A percentile compares a stretch with the other conserved stretches of the same genome.
phyloP scores from a whole-genome alignment of 148 eudicot species.

The Diospyros lotus region DNA sequence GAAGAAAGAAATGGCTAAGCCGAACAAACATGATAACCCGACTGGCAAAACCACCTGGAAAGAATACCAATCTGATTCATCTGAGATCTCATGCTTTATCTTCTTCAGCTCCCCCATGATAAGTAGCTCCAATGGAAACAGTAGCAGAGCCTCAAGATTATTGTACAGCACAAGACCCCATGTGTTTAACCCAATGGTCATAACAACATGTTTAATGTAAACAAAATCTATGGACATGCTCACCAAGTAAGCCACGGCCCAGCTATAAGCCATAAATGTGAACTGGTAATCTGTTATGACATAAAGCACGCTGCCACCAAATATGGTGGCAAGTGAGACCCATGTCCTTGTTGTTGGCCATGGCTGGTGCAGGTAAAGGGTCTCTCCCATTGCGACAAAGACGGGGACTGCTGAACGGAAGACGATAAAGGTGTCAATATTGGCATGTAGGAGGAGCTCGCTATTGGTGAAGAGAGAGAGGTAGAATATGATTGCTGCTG shows the following conservation, averaged over 20 bases:
- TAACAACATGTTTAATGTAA: constrained; percentile 95
- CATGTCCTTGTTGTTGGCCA: constrained; percentile 91
- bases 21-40: constrained; percentile 85
- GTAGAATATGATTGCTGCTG: constrained; percentile 91
- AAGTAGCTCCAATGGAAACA: constrained; percentile 83
- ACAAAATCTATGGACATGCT: constrained; percentile 98
- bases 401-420: constrained; percentile 95
- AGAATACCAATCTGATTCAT: constrained; percentile 81
- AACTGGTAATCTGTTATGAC: constrained; percentile 93
- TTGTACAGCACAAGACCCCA: constrained; percentile 98
- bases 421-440: constrained; percentile 91
- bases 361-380: constrained; percentile 83
- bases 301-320: constrained; percentile 85
- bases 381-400: constrained; percentile 94
- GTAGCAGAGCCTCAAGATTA: constrained; percentile 88
- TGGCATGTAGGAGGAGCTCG: constrained; percentile 96
- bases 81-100: constrained; percentile 75
- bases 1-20: constrained; percentile 89
- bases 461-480: constrained; percentile 95
- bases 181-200: constrained; percentile 90
- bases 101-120: constrained; percentile 96
- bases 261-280: constrained; percentile 76
- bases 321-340: constrained; percentile 78
- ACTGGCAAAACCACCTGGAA: constrained; percentile 78
- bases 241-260: constrained; percentile 92